Evolutionary conservation across 805 yeast genomes (phyloP), one percentile per base, ranked within the genome.

Genomic region (Debaryomyces hansenii): DNA sequence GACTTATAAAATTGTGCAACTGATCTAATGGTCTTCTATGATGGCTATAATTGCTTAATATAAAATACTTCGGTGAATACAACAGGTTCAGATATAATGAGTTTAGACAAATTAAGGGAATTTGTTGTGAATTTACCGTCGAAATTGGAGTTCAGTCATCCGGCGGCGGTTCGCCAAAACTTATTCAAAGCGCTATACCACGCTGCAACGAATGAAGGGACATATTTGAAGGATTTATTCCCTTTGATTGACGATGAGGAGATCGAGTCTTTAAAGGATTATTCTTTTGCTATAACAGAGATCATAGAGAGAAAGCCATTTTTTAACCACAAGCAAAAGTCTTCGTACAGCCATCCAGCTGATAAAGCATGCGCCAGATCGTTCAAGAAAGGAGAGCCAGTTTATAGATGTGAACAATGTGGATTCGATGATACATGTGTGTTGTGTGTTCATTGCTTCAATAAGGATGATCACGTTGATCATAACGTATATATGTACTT

Each of bases 381-480:
- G 31, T 82, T 87, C 53, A 75, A 72, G 34, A 56, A 63, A 3
- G 85, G 85, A 20, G 87, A 84, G 49, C 82, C 85, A 0, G 84
- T 85, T 16, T 87, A 84, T 59, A 70, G 89, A 45, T 87, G 96
- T 58, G 72, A 72, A 29, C 88, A 86, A 47, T 87, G 96, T 70
- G 89, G 87, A 0, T 79, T 77, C 49, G 96, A 87, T 63, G 82
- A 81, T 7, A 84, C 91, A 0, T 87, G 95, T 70, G 90, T 88
- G 29, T 60, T 87, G 21, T 87, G 96, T 64, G 79, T 76, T 10
- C 68, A 81, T 53, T 87, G 96, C 61, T 87, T 85, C 67, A 84
- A 85, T 60, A 75, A 78, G 45, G 77, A 76, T 4, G 89, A 85
- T 55, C 96, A 87, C 60, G 59, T 64, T 11, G 83, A 75, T 43